Evolutionary conservation across 441 rosid genomes (phyloP), one percentile per base, ranked within the genome.

Genomic region (Macaranga tanarius): DNA sequence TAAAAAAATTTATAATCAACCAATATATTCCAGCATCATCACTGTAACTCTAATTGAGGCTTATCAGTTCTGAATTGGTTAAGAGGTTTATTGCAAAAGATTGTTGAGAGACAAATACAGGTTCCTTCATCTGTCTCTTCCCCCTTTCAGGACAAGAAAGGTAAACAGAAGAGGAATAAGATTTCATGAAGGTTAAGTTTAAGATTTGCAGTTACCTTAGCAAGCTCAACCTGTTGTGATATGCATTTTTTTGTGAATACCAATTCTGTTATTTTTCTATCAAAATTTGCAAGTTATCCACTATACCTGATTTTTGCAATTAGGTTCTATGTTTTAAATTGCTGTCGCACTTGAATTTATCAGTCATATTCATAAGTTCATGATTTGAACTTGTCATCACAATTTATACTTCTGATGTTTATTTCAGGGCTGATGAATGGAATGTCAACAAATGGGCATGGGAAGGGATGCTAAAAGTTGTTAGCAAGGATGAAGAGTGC

Each of bases 351-450:
- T 69, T 20, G 31, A 58, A 45, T 62, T 45, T 62, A 13, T 62
- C 62, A 25, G n/a, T 26, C 40, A 13, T 50, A 47, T 50, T 3
- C 12, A 19, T 10, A 54, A 19, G 5, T 45, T 48, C 23, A 52
- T 26, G 60, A n/a, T 68, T 69, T 26, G 28, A 71, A 61, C 40
- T 63, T 65, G 62, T 56, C 65, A 64, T 69, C 68, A 25, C 16
- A 62, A 40, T 57, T 76, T 52, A 45, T 82, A 50, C 66, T 10
- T 68, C 62, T 61, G 40, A 71, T 22, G 26, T 76, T 71, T 48
- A 55, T 79, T 81, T 77, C 84, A 93, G 99, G 82, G 99, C 99
- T 73, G 99, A 93, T 86, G 99, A 95, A 76, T 95, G 99, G 99
- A 79, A 95, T 73, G 96, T 95, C 48, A 95, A 95, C 82, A 90